Evolutionary conservation across 2,329 filamentous ascomycete genomes (phyloP).

Genomic region (Kalaharituber pfeilii): DNA sequence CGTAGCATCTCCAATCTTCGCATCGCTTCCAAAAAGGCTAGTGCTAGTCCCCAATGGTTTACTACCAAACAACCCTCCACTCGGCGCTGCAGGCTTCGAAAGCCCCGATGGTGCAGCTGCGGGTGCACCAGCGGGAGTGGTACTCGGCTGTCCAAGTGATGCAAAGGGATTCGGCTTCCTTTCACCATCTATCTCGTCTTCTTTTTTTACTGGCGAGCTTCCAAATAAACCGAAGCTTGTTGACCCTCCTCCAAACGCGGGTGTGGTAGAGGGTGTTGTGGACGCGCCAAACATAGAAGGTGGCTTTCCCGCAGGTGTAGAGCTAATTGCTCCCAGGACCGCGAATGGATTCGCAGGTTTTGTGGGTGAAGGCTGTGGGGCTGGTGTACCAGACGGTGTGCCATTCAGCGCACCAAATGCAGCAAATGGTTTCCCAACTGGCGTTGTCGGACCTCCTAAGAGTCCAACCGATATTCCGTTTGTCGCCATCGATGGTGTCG

Average conservation of each 20-base stretch:
- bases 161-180: constrained; percentile 4
- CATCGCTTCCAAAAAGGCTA: constrained; percentile 8
- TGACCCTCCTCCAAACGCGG: constrained; percentile 7
- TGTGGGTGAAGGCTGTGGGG: constrained; percentile 6
- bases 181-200: background rate
- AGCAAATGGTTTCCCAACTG: constrained; percentile 9
- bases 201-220: background rate
- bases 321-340: constrained; percentile 1
- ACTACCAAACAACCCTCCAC: constrained; percentile 12
- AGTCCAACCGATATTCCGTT: constrained; percentile 2
- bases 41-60: background rate
- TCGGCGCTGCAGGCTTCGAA: constrained; percentile 4
- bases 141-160: constrained; percentile 4
- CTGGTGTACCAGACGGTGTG: constrained; percentile 10
- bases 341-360: constrained; percentile 13
- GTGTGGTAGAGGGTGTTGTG: constrained; percentile 4
- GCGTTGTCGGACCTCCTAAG: background rate
- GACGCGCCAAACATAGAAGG: background rate
- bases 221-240: background rate
- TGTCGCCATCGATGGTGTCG: constrained; percentile 6
- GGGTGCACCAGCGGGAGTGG: background rate
- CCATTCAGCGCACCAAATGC: constrained; percentile 7
- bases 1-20: constrained; percentile 2
- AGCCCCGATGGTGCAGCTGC: background rate
- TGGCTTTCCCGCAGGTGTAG: background rate